Percentiles rank a stretch among this genome's conserved stretches.
Conservation (phyloP, 176 grass and related monocot genomes). For the Aegilops speltoides region DNA sequence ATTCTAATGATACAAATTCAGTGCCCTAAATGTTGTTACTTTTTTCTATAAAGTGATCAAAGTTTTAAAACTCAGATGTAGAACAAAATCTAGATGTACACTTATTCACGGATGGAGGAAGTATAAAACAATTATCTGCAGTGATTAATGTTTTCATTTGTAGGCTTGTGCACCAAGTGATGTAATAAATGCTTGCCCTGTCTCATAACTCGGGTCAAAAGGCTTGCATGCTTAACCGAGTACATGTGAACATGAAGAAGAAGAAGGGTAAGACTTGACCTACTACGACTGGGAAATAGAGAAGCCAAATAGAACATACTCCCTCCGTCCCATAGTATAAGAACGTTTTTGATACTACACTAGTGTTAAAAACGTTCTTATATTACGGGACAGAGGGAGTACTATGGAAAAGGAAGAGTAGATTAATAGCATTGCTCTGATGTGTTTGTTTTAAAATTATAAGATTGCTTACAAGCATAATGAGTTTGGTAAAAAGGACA, state of each 20-base stretch:
- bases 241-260: background rate
- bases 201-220: background rate
- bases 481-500: constrained; percentile 11
- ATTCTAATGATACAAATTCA: too few species aligned
- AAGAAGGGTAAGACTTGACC: background rate
- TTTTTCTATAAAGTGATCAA: too few species aligned
- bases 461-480: constrained; percentile 12
- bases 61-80: too few species aligned
- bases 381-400: too few species aligned
- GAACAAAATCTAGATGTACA: too few species aligned
- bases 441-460: background rate
- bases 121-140: background rate
- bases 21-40: too few species aligned
- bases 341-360: too few species aligned
- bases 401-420: background rate
- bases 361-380: too few species aligned
- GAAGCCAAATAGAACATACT: background rate
- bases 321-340: too few species aligned
- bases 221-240: background rate
- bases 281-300: background rate
- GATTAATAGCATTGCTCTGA: background rate
- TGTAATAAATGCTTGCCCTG: constrained; percentile 11
- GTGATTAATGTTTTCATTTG: background rate
- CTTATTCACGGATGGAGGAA: background rate
- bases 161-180: constrained; percentile 26